Percentiles rank a stretch among this genome's conserved stretches.
Evolutionary conservation across 495 filamentous ascomycete species (phyloP).

Genomic region (Wilcoxina mikolae): DNA sequence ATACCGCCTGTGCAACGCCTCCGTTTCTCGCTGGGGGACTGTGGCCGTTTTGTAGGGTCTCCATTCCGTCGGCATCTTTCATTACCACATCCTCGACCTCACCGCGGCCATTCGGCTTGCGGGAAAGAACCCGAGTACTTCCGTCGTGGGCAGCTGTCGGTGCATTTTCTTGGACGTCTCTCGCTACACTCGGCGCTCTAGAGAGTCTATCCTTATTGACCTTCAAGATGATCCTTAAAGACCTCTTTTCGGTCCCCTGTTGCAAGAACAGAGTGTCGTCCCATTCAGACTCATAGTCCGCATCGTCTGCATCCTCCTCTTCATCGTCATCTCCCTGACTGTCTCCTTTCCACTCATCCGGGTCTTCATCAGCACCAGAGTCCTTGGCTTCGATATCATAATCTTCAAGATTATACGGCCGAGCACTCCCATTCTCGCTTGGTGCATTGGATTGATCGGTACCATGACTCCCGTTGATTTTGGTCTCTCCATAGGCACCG

Average conservation of each 20-base stretch:
- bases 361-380: conserved; percentile 7
- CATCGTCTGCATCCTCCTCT: conserved; percentile 35
- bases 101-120: background rate
- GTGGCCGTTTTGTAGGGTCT: background rate
- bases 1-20: background rate
- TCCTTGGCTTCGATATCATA: background rate
- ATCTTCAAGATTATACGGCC: background rate
- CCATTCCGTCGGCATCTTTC: background rate
- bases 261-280: conserved; percentile 14
- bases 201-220: conserved; percentile 12
- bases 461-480: conserved; percentile 25
- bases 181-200: background rate
- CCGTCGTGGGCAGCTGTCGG: background rate
- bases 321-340: conserved; percentile 33
- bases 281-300: conserved; percentile 21
- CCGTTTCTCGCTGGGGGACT: background rate
- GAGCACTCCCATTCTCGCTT: background rate
- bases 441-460: conserved; percentile 18
- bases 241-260: conserved; percentile 14
- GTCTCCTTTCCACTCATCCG: conserved; percentile 1
- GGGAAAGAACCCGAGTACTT: background rate
- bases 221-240: conserved; percentile 22
- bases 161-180: background rate
- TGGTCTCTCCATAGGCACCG: conserved; percentile 52
- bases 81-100: background rate